Base-by-base conservation (phyloP, 73 alveolate species). In the Diophrys appendiculata region DNA sequence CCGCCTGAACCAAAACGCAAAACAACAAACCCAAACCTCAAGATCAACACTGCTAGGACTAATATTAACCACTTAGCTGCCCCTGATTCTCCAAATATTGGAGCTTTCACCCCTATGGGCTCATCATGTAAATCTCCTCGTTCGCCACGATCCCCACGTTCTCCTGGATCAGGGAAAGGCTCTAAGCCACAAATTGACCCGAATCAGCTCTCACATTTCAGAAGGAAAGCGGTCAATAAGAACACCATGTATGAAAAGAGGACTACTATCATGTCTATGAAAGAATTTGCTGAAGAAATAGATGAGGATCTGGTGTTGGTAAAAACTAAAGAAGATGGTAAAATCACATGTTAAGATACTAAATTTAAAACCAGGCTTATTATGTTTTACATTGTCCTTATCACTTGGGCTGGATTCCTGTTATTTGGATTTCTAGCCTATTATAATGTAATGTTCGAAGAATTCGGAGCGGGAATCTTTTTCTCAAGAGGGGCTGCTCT, bases 401-500 rank as follows among this genome's bases (percentile, higher is more conserved):
- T 75, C 8, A 54, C 83, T 23, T 0, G 53, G 0, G 26, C 55
- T 29, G 26, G 25, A 8, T 75, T 75, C 29, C 25, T 56, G n/a
- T 5, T 75, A 31, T 75, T 75, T 75, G 73, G 72, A 13, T 2
- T 33, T 11, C 69, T 55, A 23, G 75, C 83, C 54, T 75, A 75
- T 67, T 29, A 25, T 23, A 28, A 75, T 55, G 69, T 68, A 29
- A 55, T 75, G 76, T 56, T 33, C 43, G 83, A 75, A 13, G 30
- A 1, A 13, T 55, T 75, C 14, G 83, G 83, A 0, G 72, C 83
- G 28, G 83, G 83, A 56, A 75, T 75, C 1, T 55, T 75, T 1
- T 75, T 75, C 67, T 33, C 72, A 3, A 24, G 83, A 27, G 83
- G 83, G 55, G 75, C 76, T 54, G 83, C 83, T 22, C 67, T 75